Evolutionary conservation across 495 filamentous ascomycete species (phyloP).

Genomic region (Parathielavia appendiculata): DNA sequence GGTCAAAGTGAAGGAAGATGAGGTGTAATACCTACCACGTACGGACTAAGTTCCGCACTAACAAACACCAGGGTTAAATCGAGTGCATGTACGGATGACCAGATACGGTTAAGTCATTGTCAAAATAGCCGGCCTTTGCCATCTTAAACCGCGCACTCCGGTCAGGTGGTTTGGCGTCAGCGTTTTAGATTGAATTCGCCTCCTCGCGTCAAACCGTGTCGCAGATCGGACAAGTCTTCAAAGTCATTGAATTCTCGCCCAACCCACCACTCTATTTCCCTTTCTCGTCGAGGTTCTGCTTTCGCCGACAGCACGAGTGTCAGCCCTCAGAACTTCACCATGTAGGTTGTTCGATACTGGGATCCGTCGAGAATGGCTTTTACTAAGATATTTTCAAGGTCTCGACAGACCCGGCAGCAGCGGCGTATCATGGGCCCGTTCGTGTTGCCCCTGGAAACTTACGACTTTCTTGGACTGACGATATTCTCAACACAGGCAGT

Average conservation of each 20-base stretch:
- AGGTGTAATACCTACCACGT: too few relatives aligned
- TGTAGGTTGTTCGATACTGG: constrained; percentile 3
- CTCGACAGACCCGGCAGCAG: constrained; percentile 19
- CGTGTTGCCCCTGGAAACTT: constrained; percentile 8
- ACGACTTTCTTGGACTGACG: constrained; percentile 1
- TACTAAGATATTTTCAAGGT: constrained; percentile 18
- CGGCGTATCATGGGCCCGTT: constrained; percentile 36
- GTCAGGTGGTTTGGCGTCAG: constrained; percentile 32
- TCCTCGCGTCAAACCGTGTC: constrained; percentile 27
- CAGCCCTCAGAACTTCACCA: neutral
- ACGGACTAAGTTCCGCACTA: too few relatives aligned
- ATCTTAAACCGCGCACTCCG: neutral
- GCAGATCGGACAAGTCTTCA: neutral
- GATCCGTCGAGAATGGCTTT: neutral
- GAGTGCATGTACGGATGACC: too few relatives aligned
- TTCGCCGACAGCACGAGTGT: neutral
- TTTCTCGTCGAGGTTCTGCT: too few relatives aligned
- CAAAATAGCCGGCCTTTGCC: neutral
- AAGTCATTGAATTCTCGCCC: neutral
- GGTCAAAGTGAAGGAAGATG: too few relatives aligned
- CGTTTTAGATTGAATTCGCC: constrained; percentile 28
- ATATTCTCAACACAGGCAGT: constrained; percentile 42
- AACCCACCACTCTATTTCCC: neutral
- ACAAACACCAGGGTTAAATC: too few relatives aligned
- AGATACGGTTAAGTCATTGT: too few relatives aligned